Evolutionary conservation across 2,329 filamentous ascomycete species (phyloP).

Genomic region (Beauveria varroae): DNA sequence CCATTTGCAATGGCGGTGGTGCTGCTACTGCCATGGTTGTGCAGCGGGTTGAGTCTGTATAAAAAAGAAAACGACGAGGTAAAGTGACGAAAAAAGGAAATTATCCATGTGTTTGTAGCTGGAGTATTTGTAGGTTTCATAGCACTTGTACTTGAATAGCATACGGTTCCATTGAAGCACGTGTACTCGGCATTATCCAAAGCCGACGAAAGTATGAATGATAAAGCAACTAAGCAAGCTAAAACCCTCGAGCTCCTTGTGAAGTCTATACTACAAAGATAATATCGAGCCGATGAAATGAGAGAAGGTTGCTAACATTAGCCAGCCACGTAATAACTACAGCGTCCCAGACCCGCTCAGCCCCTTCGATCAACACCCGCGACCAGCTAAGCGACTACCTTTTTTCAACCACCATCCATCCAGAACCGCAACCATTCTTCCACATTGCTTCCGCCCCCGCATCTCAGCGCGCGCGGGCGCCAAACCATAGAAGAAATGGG

Average conservation of each 20-base stretch:
- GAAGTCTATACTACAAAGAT: too few species aligned
- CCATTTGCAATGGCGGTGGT: conserved; percentile 95
- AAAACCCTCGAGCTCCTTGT: too few species aligned
- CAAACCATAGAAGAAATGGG: neutral
- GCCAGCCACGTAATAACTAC: neutral
- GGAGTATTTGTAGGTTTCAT: conserved; percentile 2
- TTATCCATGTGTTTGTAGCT: neutral
- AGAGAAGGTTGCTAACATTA: too few species aligned
- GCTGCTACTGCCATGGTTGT: conserved; percentile 88
- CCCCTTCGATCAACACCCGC: neutral
- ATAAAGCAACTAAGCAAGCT: too few species aligned
- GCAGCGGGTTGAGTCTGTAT: conserved; percentile 63
- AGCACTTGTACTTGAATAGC: conserved; percentile 1
- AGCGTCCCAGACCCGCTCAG: neutral
- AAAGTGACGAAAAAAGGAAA: neutral
- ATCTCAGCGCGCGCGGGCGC: neutral
- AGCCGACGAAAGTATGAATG: too few species aligned
- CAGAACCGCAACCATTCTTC: too few species aligned
- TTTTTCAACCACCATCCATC: neutral
- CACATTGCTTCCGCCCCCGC: neutral
- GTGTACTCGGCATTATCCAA: too few species aligned
- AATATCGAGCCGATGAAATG: too few species aligned
- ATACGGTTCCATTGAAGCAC: neutral
- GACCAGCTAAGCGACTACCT: neutral
- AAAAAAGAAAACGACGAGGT: conserved; percentile 10